Conservation (phyloP, 805 yeast genomes). For the Scheffersomyces spartinae region DNA sequence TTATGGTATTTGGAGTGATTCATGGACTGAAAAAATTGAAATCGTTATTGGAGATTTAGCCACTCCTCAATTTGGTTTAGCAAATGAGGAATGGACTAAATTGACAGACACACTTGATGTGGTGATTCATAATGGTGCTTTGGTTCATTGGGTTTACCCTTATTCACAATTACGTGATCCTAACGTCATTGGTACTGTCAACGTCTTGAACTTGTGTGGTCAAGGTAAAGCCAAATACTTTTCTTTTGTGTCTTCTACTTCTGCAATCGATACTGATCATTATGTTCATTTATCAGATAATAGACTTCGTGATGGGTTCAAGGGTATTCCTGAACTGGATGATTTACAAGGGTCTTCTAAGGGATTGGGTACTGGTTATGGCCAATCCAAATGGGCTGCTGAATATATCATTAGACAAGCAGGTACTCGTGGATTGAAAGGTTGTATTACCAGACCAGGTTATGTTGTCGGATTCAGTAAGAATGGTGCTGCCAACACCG, state of each 20-base stretch:
- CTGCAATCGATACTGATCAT: conserved; percentile 78
- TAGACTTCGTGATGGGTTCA: conserved; percentile 46
- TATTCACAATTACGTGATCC: conserved; percentile 84
- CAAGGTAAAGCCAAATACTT: conserved; percentile 77
- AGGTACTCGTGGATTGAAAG: conserved; percentile 77
- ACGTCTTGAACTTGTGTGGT: conserved; percentile 68
- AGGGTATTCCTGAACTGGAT: conserved; percentile 76
- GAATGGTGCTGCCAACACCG: conserved; percentile 90
- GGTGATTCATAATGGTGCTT: conserved; percentile 92
- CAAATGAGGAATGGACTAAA: conserved; percentile 41
- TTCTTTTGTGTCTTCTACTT: conserved; percentile 91
- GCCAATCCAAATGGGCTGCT: conserved; percentile 97
- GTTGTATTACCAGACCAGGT: conserved; percentile 90
- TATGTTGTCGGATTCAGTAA: conserved; percentile 79
- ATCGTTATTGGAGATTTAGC: conserved; percentile 80
- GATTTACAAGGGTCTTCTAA: conserved; percentile 67
- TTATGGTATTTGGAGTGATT: conserved; percentile 70
- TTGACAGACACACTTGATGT: conserved; percentile 60
- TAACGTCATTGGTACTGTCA: conserved; percentile 79
- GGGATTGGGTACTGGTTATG: conserved; percentile 89
- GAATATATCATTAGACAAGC: conserved; percentile 83
- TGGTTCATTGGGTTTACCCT: conserved; percentile 98
- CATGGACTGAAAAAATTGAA: conserved; percentile 45
- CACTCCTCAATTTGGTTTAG: conserved; percentile 58
- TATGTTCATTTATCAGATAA: conserved; percentile 69